Evolutionary conservation across 176 grass and related monocot species (phyloP), one percentile per base, ranked within the genome.

Genomic region (Otatea glauca): DNA sequence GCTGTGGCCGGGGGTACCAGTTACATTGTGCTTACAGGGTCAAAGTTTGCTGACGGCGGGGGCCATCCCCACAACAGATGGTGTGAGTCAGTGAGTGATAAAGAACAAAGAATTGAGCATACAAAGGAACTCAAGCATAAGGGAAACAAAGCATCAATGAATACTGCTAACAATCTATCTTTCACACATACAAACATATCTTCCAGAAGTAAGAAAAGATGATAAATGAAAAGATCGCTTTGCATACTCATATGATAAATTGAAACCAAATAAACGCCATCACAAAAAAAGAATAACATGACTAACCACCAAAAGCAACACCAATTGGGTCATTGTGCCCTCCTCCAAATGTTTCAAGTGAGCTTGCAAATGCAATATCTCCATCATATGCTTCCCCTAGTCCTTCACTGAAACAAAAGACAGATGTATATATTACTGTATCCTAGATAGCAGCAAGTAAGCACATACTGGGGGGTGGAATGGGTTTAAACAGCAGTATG

Each of bases 241-340:
- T 56, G 74, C 85, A 79, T 65, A 80, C 25, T 35, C 27, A 10
- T 71, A 25, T 9, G 27, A 81, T 9, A 77, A 32, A 6, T 76
- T 49, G 78, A 66, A 79, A 78, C 12, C 32, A 81, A 81, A 35
- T 45, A 41, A 87, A 80, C 76, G 53, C 1, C n/a, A 65, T 35
- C 21, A 37, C 48, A 47, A 66, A 85, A 76, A 29, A 88, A 74
- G 59, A 72, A 82, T 82, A 80, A 82, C 39, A 76, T 27, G 15
- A 89, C 84, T 90, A 85, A 99, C 97, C 97, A 88, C 97, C 97
- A 82, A 96, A 94, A 88, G 93, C 93, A 83, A 99, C 89, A 89
- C 97, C 94, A 62, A 94, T 95, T 82, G 93, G 93, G 51, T 99
- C 97, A 82, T 99, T 95, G 87, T 96, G 90, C 23, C 97, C 97